Percentiles rank a stretch among this genome's conserved stretches.
These are phyloP conservation scores for Cystofilobasidium bisporidii DNA, from an alignment of 768 basidiomycete species.

Conservation along the genomic window DNA sequence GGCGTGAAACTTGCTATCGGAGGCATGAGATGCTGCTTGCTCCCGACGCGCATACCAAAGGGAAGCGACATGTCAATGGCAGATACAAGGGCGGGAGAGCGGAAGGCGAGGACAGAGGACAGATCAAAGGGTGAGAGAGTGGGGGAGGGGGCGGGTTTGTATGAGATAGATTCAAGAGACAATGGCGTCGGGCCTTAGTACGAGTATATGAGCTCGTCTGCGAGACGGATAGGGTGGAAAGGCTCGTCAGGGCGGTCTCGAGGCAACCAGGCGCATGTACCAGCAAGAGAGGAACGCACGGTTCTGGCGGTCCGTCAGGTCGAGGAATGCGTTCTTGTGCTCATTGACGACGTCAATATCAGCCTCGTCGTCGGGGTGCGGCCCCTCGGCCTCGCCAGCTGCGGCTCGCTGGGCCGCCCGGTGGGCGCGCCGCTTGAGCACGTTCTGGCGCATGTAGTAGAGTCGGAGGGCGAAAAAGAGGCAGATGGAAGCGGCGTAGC, in stretches of 20 bases:
- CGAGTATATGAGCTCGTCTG: conserved; percentile 18
- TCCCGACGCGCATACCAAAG: no score
- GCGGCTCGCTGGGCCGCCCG: neutral
- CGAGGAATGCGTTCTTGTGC: conserved; percentile 47
- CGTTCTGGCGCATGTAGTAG: conserved; percentile 18
- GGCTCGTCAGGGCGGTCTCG: no score
- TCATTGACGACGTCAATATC: conserved; percentile 8
- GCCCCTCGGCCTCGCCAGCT: neutral
- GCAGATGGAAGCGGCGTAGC: conserved; percentile 10
- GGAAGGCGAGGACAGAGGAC: no score
- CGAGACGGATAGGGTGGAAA: no score
- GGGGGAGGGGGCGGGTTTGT: no score
- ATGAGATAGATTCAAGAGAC: no score
- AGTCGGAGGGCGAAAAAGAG: conserved; percentile 11
- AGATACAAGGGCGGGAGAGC: no score
- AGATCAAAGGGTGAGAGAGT: no score
- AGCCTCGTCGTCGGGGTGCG: neutral
- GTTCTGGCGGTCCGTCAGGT: conserved; percentile 49
- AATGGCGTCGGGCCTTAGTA: conserved; percentile 8
- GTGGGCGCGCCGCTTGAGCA: conserved; percentile 7
- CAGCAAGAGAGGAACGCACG: conserved; percentile 37
- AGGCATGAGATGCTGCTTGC: no score
- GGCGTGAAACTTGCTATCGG: no score
- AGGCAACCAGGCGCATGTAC: no score
- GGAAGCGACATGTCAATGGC: no score